Conservation (phyloP, 163 green algal species). For the Chloromonas sp. region DNA sequence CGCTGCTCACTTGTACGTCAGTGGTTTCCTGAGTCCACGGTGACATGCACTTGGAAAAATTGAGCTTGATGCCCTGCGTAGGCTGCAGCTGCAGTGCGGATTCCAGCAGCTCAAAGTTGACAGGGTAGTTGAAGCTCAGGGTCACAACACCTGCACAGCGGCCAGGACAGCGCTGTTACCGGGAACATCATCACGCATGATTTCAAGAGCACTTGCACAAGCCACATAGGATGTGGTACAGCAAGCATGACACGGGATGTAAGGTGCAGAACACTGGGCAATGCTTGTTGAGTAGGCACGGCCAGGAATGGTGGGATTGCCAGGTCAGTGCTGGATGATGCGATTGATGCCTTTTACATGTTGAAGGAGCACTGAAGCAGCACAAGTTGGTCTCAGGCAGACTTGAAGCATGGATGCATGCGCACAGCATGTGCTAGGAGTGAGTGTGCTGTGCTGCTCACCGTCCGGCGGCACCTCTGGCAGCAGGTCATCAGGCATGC, state of each 20-base stretch:
- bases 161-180: too few relatives aligned
- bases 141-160: conserved; percentile 20
- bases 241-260: not conserved
- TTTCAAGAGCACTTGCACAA: not conserved
- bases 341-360: too few relatives aligned
- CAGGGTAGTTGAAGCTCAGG: conserved; percentile 34
- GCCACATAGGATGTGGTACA: not conserved
- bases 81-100: not conserved
- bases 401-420: too few relatives aligned
- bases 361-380: too few relatives aligned
- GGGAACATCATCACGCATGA: too few relatives aligned
- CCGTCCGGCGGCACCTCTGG: conserved; percentile 46
- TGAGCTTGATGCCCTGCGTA: not conserved
- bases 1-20: too few relatives aligned
- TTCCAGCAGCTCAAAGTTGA: conserved; percentile 23
- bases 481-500: conserved; percentile 24
- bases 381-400: too few relatives aligned
- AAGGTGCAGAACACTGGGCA: not conserved
- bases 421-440: not conserved
- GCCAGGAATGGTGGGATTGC: not conserved
- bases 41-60: not conserved
- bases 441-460: not conserved
- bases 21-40: not conserved
- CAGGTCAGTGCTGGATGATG: not conserved
- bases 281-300: not conserved